Base-by-base conservation (phyloP, 257 asterid species). In the Penstemon newberryi region DNA sequence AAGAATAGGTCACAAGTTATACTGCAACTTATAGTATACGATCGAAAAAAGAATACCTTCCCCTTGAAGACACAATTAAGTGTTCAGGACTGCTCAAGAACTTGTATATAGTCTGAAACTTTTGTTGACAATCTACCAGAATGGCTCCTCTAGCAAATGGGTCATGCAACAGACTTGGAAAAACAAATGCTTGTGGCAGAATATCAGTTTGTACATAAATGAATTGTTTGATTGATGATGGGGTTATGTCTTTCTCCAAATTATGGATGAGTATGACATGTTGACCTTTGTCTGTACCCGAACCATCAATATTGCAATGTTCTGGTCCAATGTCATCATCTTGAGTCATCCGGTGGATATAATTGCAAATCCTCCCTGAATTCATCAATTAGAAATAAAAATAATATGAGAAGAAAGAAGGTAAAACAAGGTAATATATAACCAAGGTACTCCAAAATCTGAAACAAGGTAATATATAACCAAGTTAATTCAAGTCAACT, bases 41-140 rank as follows among this genome's bases (percentile, higher is more conserved):
- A 51, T 56, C 15, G 53, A 47, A 8, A 39, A 41, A 55, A 62
- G 45, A 56, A 63, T 83, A 87, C 91, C 95, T 87, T 81, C 87
- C 91, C 19, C 67, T 79, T 63, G 80, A 71, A 52, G 95, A 87
- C 77, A 84, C 79, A 10, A 87, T 68, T 9, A 87, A 52, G 72
- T 79, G 79, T 50, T 69, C 18, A 11, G 87, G 85, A 79, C 68
- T 81, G 44, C 65, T 75, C 78, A 87, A 66, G 75, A 81, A 85
- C 36, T 75, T 73, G 36, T 67, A 61, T 63, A 87, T 66, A 57
- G 45, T 76, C 70, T 72, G 75, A 65, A 61, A 65, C 79, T 74
- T 72, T 69, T 67, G 45, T 64, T 57, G 71, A 65, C 75, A 81
- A 58, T 78, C 78, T 69, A 78, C 77, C 83, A 75, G 57, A 50